Evolutionary conservation across 768 basidiomycete species (phyloP), one percentile per base, ranked within the genome.

Genomic region (Baorangia bicolor): DNA sequence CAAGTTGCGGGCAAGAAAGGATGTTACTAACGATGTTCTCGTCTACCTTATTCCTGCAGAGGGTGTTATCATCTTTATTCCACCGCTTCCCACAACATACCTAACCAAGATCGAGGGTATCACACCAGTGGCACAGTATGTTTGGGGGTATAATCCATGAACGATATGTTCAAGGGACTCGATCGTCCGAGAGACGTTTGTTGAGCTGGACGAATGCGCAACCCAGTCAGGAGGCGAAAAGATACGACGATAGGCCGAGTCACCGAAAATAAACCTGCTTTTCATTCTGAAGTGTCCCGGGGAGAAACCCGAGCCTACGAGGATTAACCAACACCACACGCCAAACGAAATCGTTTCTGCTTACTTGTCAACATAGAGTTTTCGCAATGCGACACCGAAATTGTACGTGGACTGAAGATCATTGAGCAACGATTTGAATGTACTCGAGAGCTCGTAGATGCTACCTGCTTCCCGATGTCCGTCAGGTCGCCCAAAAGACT

Each of bases 171-270:
- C 85, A 18, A 91, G 70, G 0, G 85, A 85, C 61, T 92, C 88
- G 16, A 86, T 83, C 6, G 90, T 92, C 33, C 91, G 78, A 0
- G 89, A 82, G 68, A 93, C 82, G 64, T 89, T 87, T 2, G 91
- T 93, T 16, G 83, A 87, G 44, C 86, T 85, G 47, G 10, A 53
- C 27, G 33, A 51, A 52, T 25, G 38, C 8, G 18, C 14, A 27
- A 37, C 33, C 13, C 4, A 9, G 28, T 51, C 44, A 55, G 25
- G 11, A 40, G 28, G 31, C 27, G 8, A 28, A 55, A 9, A n/a
- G 4, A 27, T 34, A 40, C 7, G 21, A 38, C 1, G 18, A 44
- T 1, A 23, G 12, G 46, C n/a, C n/a, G 7, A 55, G 55, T 44
- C 49, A 83, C 78, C 88, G 77, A 60, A 90, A 86, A 67, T 89